These are phyloP conservation scores for Melaleuca alternifolia DNA, from an alignment of 345 rosid species.

Conservation along the genomic window DNA sequence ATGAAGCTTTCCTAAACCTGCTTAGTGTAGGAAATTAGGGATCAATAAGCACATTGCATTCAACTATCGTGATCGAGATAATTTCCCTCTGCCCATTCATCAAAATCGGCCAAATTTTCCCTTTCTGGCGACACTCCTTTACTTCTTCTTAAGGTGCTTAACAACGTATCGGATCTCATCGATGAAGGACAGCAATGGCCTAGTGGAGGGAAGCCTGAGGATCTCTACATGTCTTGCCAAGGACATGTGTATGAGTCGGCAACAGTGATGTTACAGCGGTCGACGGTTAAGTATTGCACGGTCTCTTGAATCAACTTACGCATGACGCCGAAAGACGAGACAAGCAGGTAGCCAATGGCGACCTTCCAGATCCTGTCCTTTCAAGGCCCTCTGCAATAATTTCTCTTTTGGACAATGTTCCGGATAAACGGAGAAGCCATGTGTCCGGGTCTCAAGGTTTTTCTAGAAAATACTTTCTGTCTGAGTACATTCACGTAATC, in stretches of 20 bases:
- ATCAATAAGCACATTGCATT: neutral
- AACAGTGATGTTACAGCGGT: neutral
- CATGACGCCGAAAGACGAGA: neutral
- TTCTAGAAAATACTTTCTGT: neutral
- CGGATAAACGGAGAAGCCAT: neutral
- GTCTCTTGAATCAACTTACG: neutral
- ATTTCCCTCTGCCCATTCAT: neutral
- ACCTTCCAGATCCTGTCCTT: neutral
- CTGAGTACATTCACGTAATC: neutral
- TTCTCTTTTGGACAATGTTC: neutral
- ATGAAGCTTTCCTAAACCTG: neutral
- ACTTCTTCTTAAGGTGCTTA: neutral
- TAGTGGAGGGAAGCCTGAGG: neutral
- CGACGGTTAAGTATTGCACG: neutral
- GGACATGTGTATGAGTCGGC: too few species aligned
- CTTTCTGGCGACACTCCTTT: neutral
- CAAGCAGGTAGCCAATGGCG: neutral
- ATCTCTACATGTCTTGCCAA: neutral
- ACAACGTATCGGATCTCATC: neutral
- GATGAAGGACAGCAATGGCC: neutral
- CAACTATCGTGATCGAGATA: neutral
- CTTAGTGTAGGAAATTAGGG: neutral
- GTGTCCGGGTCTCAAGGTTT: neutral
- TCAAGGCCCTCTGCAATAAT: neutral
- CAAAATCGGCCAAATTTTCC: neutral